These are phyloP conservation scores for Pseudocercospora fuligena DNA, from an alignment of 2,329 filamentous ascomycete species.

Conservation along the genomic window DNA sequence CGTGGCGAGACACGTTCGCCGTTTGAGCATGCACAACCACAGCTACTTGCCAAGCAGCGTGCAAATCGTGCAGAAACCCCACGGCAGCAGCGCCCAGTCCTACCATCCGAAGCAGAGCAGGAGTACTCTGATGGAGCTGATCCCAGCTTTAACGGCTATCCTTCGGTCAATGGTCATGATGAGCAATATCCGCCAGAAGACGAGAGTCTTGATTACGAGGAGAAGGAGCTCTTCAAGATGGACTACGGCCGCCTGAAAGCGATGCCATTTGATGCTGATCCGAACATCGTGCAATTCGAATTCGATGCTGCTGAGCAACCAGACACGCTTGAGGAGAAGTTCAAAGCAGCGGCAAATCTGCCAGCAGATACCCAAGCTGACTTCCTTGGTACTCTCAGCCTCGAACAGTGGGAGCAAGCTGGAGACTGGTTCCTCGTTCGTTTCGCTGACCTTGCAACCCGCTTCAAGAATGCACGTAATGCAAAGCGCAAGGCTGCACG, in stretches of 20 bases:
- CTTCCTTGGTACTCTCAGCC: constrained; percentile 58
- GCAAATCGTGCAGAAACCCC: background rate
- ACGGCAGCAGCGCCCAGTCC: background rate
- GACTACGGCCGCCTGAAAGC: constrained; percentile 35
- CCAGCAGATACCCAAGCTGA: constrained; percentile 46
- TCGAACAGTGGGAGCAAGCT: constrained; percentile 65
- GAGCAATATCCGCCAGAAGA: constrained; percentile 15
- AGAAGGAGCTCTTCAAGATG: constrained; percentile 34
- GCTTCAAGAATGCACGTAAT: constrained; percentile 58
- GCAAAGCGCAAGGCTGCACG: constrained; percentile 59
- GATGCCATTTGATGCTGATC: constrained; percentile 37
- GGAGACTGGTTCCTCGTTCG: constrained; percentile 64
- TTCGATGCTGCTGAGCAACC: constrained; percentile 16
- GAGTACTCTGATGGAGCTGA: constrained; percentile 1
- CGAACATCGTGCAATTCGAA: constrained; percentile 22
- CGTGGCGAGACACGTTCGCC: background rate
- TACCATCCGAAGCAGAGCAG: background rate
- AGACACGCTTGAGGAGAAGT: constrained; percentile 30
- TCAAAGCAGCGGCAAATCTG: constrained; percentile 22
- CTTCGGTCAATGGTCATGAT: background rate
- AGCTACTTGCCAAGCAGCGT: background rate
- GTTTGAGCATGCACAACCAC: background rate
- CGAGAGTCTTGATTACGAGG: constrained; percentile 37
- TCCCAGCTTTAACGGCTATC: background rate
- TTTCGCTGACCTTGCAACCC: constrained; percentile 57